A percentile compares a stretch with the other conserved stretches of the same genome.
These are phyloP conservation scores for Urtica urens DNA, from an alignment of 306 rosid species.

Conservation along the genomic window DNA sequence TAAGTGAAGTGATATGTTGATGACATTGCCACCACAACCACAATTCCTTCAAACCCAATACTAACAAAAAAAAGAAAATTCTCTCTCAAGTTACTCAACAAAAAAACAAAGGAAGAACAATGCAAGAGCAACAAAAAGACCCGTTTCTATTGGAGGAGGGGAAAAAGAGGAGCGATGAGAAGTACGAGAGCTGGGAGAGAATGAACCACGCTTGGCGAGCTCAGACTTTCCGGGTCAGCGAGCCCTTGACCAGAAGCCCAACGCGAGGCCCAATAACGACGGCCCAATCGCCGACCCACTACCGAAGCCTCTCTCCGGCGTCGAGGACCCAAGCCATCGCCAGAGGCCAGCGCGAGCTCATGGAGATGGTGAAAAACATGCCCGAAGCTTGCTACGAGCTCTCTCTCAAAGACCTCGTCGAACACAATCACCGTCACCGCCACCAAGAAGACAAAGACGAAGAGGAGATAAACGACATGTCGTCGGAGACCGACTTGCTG, in stretches of 20 bases:
- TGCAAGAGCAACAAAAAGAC: slow-evolving; percentile 33
- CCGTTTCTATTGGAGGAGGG: slow-evolving; percentile 21
- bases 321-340: slow-evolving; percentile 63
- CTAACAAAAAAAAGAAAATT: too few species aligned
- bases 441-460: not conserved
- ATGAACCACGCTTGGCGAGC: slow-evolving; percentile 18
- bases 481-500: not conserved
- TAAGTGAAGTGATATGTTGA: slow-evolving; percentile 25
- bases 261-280: slow-evolving; percentile 1
- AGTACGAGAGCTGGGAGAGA: not conserved
- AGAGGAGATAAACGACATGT: not conserved
- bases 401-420: slow-evolving; percentile 76
- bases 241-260: slow-evolving; percentile 14
- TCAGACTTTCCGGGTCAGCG: slow-evolving; percentile 17
- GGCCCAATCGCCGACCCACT: slow-evolving; percentile 16
- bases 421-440: slow-evolving; percentile 24
- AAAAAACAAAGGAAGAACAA: slow-evolving; percentile 2
- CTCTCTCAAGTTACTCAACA: slow-evolving; percentile 2
- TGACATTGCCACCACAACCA: slow-evolving; percentile 18
- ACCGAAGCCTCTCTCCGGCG: slow-evolving; percentile 46
- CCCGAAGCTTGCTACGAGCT: slow-evolving; percentile 85
- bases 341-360: slow-evolving; percentile 68
- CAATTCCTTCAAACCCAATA: slow-evolving; percentile 13
- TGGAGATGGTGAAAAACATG: slow-evolving; percentile 86
- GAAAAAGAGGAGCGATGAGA: not conserved